A percentile compares a stretch with the other conserved stretches of the same genome.
phyloP scores from a whole-genome alignment of 139 green algal genomes.

The Monoraphidium neglectum region DNA sequence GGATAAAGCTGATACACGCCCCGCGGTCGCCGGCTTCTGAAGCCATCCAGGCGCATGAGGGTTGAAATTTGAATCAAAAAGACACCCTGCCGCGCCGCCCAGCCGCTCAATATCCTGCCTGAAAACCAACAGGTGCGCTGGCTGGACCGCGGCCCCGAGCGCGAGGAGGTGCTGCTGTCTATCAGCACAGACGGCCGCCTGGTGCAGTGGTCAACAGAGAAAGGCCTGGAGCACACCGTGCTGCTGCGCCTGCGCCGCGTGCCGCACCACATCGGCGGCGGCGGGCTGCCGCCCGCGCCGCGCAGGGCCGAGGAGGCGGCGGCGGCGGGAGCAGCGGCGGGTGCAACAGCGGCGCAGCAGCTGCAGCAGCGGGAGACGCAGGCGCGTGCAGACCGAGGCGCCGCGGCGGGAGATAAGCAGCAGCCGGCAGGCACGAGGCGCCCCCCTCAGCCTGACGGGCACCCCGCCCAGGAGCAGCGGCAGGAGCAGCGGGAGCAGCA shows the following conservation, averaged over 20 bases:
- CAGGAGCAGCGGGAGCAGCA: neutral
- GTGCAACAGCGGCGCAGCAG: no score
- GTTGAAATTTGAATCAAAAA: no score
- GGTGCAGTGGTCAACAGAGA: slow-evolving; percentile 77
- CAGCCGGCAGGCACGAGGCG: no score
- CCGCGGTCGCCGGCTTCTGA: no score
- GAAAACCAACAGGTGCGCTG: slow-evolving; percentile 51
- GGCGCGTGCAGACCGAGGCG: neutral
- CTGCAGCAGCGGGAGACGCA: no score
- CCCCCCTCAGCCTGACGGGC: neutral
- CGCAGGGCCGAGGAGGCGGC: neutral
- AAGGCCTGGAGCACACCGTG: slow-evolving; percentile 79
- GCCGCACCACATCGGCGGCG: slow-evolving; percentile 8
- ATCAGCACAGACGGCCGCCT: slow-evolving; percentile 87
- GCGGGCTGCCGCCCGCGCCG: slow-evolving; percentile 6
- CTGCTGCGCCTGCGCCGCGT: slow-evolving; percentile 85
- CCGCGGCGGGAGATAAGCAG: neutral
- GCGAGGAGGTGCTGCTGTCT: slow-evolving; percentile 81
- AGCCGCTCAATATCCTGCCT: no score
- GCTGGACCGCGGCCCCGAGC: slow-evolving; percentile 69
- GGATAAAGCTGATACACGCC: no score
- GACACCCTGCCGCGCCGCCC: no score
- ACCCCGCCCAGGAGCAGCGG: slow-evolving; percentile 15
- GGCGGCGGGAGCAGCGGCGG: slow-evolving; percentile 6
- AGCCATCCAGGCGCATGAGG: no score